Evolutionary conservation across 2,329 filamentous ascomycete genomes (phyloP), one percentile per base, ranked within the genome.

Genomic region (Aspergillus oerlinghausenensis): DNA sequence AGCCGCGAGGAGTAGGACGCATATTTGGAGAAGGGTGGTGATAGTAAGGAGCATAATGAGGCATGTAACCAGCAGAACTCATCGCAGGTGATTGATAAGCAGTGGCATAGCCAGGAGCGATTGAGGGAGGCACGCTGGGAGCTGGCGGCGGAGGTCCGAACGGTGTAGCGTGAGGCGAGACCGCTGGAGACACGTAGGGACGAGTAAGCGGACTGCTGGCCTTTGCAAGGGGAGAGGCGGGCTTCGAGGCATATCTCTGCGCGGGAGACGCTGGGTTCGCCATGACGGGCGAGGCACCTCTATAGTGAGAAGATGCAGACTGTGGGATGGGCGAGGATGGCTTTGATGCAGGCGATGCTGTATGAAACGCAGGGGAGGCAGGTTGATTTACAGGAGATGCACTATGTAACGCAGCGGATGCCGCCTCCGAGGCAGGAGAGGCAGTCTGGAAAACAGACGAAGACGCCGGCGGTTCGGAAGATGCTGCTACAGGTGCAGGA

Each of bases 41-140:
- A 50, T 65, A 61, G 38, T 65, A 69, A 25, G 61, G 58, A 17
- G 63, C 68, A 57, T 75, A 75, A 28, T 70, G 69, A 43, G 73
- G 66, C 32, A 68, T 55, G 35, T 68, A 65, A 3, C 69, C 67
- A n/a, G 64, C 64, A 45, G 70, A 60, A 47, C 66, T 71, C 70
- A 75, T 71, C 25, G 67, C 59, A 35, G 73, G 73, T 29, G 74
- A 73, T 45, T 72, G 70, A 26, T 69, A 65, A 28, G 71, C 67
- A 8, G 71, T 63, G 35, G 66, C 60, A 60, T 66, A 71, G 55
- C 66, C 65, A 11, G 60, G 65, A 23, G 66, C 53, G 3, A 60
- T 60, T n/a, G 67, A 67, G 23, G 67, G 61, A 25, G 67, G 64
- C 42, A 65, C 57, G 28, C 63, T 60, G 23, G 60, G 57, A 40